These are phyloP conservation scores for Calonectria crousiana DNA, from an alignment of 2,329 filamentous ascomycete species.

Conservation along the genomic window DNA sequence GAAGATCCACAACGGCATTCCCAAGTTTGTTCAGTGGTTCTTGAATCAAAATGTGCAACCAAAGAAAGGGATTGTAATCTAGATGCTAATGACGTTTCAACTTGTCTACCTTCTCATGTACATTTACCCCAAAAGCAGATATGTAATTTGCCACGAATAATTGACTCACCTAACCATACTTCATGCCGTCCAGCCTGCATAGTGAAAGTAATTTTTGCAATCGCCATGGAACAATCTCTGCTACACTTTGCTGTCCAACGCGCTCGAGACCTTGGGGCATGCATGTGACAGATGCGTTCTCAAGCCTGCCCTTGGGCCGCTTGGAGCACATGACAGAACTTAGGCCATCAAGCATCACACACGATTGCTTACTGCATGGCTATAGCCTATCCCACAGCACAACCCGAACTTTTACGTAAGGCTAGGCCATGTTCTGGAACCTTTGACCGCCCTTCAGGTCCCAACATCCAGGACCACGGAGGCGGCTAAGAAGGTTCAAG, in stretches of 20 bases:
- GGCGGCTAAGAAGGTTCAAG: neutral
- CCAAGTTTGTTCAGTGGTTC: slow-evolving; percentile 38
- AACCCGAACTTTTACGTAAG: neutral
- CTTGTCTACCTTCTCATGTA: neutral
- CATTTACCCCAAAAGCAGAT: neutral
- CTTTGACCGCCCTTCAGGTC: neutral
- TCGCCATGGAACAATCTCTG: neutral
- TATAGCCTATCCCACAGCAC: too few relatives aligned
- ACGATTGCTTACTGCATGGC: too few relatives aligned
- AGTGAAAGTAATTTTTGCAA: neutral
- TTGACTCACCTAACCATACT: neutral
- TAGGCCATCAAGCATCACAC: neutral
- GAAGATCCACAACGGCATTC: slow-evolving; percentile 34
- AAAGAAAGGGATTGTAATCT: neutral
- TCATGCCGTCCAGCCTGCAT: neutral
- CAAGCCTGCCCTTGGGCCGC: too few relatives aligned
- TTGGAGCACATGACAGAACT: neutral
- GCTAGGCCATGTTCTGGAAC: neutral
- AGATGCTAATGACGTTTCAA: neutral
- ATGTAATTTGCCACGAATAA: neutral
- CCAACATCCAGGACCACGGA: neutral
- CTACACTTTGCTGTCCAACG: neutral
- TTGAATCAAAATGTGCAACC: slow-evolving; percentile 18
- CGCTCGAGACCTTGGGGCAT: neutral
- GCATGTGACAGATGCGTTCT: too few relatives aligned